Evolutionary conservation across 176 grass and related monocot genomes (phyloP).

Genomic region (Chloris gayana): DNA sequence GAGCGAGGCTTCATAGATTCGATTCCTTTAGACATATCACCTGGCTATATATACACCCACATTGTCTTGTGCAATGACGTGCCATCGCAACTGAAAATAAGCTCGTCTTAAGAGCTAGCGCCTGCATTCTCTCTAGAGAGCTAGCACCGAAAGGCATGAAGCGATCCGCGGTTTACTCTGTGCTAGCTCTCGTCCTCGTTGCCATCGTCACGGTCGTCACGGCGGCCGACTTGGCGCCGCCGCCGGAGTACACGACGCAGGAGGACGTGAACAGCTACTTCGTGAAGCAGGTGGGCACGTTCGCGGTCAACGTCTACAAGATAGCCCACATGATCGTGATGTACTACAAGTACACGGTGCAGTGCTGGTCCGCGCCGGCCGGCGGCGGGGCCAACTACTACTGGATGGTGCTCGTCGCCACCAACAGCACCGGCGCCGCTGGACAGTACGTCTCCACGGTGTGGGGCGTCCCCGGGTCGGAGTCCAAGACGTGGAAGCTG

Average conservation of each 20-base stretch:
- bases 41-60: slow-evolving; percentile 15
- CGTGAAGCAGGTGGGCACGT: slow-evolving; percentile 33
- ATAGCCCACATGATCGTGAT: neutral
- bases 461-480: slow-evolving; percentile 39
- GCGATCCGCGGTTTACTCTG: neutral
- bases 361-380: slow-evolving; percentile 45
- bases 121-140: neutral
- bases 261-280: slow-evolving; percentile 26
- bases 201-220: neutral
- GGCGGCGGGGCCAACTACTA: slow-evolving; percentile 23
- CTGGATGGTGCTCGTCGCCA: slow-evolving; percentile 41
- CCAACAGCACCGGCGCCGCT: neutral
- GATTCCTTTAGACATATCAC: neutral
- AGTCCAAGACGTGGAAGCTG: slow-evolving; percentile 49
- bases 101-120: neutral
- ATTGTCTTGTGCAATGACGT: neutral
- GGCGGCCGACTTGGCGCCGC: neutral
- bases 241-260: slow-evolving; percentile 29
- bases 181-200: neutral
- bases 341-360: slow-evolving; percentile 28
- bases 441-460: slow-evolving; percentile 16
- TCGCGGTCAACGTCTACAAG: slow-evolving; percentile 44
- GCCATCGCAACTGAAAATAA: neutral
- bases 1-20: neutral
- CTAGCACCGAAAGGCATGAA: slow-evolving; percentile 20